These are phyloP conservation scores for Ceratocystis papillata DNA, from an alignment of 2,329 filamentous ascomycete species.

Conservation along the genomic window DNA sequence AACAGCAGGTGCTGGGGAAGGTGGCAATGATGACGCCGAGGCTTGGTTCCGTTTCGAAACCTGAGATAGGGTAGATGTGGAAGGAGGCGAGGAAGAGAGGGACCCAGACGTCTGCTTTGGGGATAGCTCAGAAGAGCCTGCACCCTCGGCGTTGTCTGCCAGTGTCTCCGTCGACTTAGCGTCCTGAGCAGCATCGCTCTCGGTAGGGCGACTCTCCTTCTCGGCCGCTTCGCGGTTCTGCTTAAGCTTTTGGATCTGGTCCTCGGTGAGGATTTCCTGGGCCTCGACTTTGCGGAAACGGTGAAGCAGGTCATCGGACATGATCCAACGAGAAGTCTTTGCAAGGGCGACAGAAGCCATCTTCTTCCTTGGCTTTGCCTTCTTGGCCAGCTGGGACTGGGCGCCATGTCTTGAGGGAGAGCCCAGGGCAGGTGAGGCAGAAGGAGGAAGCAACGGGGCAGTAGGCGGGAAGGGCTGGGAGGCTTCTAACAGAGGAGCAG, in stretches of 20 bases:
- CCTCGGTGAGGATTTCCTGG: constrained; percentile 49
- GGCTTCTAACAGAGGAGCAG: constrained; percentile 1
- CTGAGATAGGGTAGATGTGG: not conserved
- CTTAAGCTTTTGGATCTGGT: constrained; percentile 40
- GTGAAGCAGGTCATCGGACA: constrained; percentile 46
- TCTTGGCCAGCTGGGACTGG: constrained; percentile 15
- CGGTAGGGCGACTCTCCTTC: not conserved
- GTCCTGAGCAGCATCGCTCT: not conserved
- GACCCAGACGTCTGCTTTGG: not conserved
- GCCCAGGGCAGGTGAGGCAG: not conserved
- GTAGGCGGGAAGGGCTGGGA: constrained; percentile 16
- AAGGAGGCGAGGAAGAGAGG: not conserved
- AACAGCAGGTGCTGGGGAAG: not conserved
- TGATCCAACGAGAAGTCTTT: constrained; percentile 38
- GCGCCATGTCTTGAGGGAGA: not conserved
- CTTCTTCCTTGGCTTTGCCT: constrained; percentile 19
- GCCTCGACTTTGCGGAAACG: constrained; percentile 47
- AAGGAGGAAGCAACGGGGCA: constrained; percentile 8
- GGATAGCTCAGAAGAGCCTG: not conserved
- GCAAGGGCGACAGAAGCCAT: constrained; percentile 12
- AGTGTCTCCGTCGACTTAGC: not conserved
- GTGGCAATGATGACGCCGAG: not conserved
- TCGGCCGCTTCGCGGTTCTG: constrained; percentile 29
- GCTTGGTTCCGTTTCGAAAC: not conserved
- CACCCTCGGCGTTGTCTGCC: not conserved